phyloP scores from a whole-genome alignment of 495 filamentous ascomycete genomes.

The Penicillium lagena region DNA sequence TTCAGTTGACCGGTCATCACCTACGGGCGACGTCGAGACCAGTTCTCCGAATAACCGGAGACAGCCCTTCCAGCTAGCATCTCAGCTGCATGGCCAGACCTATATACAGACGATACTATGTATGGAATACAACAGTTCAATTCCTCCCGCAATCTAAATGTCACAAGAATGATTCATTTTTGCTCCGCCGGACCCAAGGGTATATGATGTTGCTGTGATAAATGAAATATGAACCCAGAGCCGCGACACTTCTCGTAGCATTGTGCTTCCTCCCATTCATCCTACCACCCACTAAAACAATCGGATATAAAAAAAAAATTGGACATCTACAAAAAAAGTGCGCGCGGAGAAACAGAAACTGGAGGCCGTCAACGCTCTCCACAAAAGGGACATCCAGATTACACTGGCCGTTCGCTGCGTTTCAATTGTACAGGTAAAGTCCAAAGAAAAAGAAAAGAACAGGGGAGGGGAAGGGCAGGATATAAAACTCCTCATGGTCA shows the following conservation, averaged over 20 bases:
- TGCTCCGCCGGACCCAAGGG: conserved; percentile 23
- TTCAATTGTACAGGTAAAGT: conserved; percentile 10
- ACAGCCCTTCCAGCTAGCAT: too few relatives aligned
- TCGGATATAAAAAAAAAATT: background rate
- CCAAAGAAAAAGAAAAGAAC: conserved; percentile 6
- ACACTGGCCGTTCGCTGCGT: background rate
- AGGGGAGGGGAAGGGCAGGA: background rate
- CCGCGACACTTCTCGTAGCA: too few relatives aligned
- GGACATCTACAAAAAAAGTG: conserved; percentile 1
- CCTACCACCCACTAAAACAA: conserved; percentile 1
- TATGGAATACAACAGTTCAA: conserved; percentile 18
- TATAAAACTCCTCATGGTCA: too few relatives aligned
- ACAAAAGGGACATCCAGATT: background rate
- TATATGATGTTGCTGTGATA: conserved; percentile 24
- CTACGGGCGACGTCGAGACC: too few relatives aligned
- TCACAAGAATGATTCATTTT: conserved; percentile 12
- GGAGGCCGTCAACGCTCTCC: background rate
- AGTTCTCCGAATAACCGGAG: too few relatives aligned
- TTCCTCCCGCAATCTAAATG: conserved; percentile 17
- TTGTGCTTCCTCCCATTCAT: too few relatives aligned
- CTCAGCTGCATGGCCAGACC: too few relatives aligned
- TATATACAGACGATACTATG: background rate
- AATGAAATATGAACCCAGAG: too few relatives aligned
- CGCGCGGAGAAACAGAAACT: conserved; percentile 3
- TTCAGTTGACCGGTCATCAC: too few relatives aligned